These are phyloP conservation scores for Zasmidium citrigriseum DNA, from an alignment of 2,329 filamentous ascomycete species.

Conservation along the genomic window DNA sequence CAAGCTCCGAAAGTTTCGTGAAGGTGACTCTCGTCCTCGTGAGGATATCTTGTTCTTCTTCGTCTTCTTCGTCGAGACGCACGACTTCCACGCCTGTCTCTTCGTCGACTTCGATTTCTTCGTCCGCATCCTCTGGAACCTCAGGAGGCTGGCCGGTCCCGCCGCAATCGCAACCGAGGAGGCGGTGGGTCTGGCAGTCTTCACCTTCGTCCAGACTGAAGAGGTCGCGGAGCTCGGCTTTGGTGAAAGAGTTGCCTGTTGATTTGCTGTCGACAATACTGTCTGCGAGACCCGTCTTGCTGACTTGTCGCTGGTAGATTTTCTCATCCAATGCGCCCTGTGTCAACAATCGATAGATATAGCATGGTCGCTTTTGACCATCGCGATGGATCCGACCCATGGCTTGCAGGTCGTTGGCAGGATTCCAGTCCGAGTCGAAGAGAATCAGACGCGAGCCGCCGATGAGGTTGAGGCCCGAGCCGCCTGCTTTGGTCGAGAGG, in stretches of 20 bases:
- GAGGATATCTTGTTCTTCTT: slow-evolving; percentile 24
- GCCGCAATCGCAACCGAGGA: slow-evolving; percentile 64
- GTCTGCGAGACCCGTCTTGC: slow-evolving; percentile 69
- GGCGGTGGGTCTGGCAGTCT: slow-evolving; percentile 67
- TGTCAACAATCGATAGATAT: slow-evolving; percentile 69
- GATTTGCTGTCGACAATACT: slow-evolving; percentile 70
- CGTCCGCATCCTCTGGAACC: slow-evolving; percentile 21
- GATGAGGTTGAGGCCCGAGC: slow-evolving; percentile 69
- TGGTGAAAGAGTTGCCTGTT: slow-evolving; percentile 62
- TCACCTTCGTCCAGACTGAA: slow-evolving; percentile 65
- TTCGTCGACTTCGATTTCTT: slow-evolving; percentile 4
- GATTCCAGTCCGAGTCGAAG: slow-evolving; percentile 77
- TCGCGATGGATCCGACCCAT: slow-evolving; percentile 75
- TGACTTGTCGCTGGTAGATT: slow-evolving; percentile 72
- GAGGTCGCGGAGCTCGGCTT: slow-evolving; percentile 66
- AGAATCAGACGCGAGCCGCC: slow-evolving; percentile 70
- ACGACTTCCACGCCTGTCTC: slow-evolving; percentile 21
- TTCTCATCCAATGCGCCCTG: slow-evolving; percentile 72
- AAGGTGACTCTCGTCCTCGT: slow-evolving; percentile 26
- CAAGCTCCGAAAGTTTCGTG: slow-evolving; percentile 30
- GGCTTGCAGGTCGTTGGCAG: slow-evolving; percentile 70
- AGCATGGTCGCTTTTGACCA: slow-evolving; percentile 67
- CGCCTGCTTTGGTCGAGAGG: slow-evolving; percentile 71
- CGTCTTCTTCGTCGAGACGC: slow-evolving; percentile 30
- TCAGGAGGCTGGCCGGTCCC: slow-evolving; percentile 50